Evolutionary conservation across 768 basidiomycete species (phyloP), one percentile per base, ranked within the genome.

Genomic region (Tulasnella sp.): DNA sequence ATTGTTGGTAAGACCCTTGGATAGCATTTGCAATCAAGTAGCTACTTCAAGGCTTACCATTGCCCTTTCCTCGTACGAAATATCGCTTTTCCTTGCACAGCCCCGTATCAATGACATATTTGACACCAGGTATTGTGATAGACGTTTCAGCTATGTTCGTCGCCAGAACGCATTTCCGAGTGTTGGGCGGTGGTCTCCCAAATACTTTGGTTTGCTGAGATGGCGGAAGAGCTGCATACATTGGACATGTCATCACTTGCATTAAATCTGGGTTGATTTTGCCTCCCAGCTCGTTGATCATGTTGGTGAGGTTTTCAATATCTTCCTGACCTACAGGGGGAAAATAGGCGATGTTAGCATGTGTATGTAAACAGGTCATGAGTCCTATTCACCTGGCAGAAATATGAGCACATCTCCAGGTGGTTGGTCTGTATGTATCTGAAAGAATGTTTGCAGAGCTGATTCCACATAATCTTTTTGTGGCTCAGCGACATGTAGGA

Each of bases 141-240:
- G 85, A 88, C 0, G 95, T 98, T 66, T 99, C 95, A 9, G 95
- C 95, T 53, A 99, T 92, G 65, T 98, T 99, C 15, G 95, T 99
- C 1, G 95, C 83, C 33, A 99, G 71, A 56, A 99, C 89, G 66
- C 91, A 85, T 66, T 96, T 92, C 51, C 95, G 77, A 1, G 75
- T 77, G 46, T 78, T 73, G 1, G 75, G 62, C 12, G 83, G 78
- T 0, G 85, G 66, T 1, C 77, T 67, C 0, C 65, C 61, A 65
- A 98, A 98, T 41, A 86, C 86, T 61, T 78, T 78, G 37, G 77
- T 66, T 65, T 95, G 91, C 56, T 83, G 77, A 9, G 71, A 68
- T 22, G 81, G 75, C 6, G 87, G 79, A 56, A 96, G 78, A 4
- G 87, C 78, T 29, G 91, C 87, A 62, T 83, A 96, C 70, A 99